Evolutionary conservation across 108 stramenopile genomes (phyloP).

Genomic region (Cafeteria roenbergensis): DNA sequence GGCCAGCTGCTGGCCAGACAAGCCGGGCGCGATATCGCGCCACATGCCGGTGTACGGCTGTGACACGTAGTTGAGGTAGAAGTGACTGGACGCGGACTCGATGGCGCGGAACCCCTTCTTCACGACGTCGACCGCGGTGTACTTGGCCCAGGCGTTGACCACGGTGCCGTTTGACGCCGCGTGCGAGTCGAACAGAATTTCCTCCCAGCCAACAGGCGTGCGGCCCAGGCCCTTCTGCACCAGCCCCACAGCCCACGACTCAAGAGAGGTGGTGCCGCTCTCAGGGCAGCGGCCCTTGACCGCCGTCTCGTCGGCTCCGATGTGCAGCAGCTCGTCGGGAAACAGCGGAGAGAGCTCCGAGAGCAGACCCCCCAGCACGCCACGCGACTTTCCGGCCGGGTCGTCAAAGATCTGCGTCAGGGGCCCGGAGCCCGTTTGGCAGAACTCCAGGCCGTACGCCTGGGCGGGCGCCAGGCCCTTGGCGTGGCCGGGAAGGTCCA

Average conservation of each 20-base stretch:
- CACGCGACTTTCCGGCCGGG: neutral
- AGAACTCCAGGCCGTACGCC: conserved; percentile 2
- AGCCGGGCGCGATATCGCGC: neutral
- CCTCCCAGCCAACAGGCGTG: conserved; percentile 23
- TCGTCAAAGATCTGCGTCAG: neutral
- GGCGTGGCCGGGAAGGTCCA: conserved; percentile 22
- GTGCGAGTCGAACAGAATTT: conserved; percentile 6
- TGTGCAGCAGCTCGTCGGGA: conserved; percentile 13
- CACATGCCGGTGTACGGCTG: neutral
- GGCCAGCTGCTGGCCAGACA: neutral
- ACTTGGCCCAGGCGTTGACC: conserved; percentile 4
- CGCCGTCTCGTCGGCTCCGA: conserved; percentile 20
- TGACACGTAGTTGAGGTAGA: conserved; percentile 13
- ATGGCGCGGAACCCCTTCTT: conserved; percentile 6
- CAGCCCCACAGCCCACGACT: conserved; percentile 3
- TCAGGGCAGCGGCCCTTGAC: neutral
- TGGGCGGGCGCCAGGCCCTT: neutral
- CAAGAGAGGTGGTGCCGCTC: conserved; percentile 2
- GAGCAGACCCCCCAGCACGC: neutral
- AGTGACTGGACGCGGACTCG: conserved; percentile 3
- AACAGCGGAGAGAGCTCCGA: conserved; percentile 13
- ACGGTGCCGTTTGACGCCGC: neutral
- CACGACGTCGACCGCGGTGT: neutral
- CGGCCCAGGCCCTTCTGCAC: neutral
- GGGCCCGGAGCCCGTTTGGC: neutral